These are phyloP conservation scores for Astragalus glycyphyllos DNA, from an alignment of 306 rosid species.

Conservation along the genomic window DNA sequence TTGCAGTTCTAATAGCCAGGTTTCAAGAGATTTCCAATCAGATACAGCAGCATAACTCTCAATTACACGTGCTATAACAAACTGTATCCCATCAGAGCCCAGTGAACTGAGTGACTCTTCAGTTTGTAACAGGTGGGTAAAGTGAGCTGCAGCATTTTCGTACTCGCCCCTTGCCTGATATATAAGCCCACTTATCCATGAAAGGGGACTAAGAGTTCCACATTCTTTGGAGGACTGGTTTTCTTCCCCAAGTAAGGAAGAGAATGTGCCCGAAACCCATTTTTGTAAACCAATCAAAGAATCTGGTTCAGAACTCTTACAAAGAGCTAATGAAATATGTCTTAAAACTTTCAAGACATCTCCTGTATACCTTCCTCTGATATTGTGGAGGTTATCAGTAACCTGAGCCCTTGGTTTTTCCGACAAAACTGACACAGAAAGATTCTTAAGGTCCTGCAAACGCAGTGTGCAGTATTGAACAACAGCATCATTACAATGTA, in stretches of 20 bases:
- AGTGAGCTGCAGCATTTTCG: slow-evolving; percentile 92
- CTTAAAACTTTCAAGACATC: slow-evolving; percentile 78
- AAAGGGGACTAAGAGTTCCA: slow-evolving; percentile 59
- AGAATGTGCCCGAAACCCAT: slow-evolving; percentile 77
- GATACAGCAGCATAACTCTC: slow-evolving; percentile 88
- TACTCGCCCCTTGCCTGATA: slow-evolving; percentile 88
- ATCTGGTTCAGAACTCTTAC: slow-evolving; percentile 81
- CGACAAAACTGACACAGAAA: slow-evolving; percentile 61
- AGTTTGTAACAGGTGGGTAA: slow-evolving; percentile 74
- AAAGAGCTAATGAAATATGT: slow-evolving; percentile 78
- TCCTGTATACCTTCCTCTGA: slow-evolving; percentile 62
- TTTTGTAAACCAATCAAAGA: slow-evolving; percentile 81
- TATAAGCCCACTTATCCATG: slow-evolving; percentile 89
- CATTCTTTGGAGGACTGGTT: slow-evolving; percentile 54
- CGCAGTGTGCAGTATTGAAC: slow-evolving; percentile 86
- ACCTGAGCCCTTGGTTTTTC: slow-evolving; percentile 81
- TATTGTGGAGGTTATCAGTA: slow-evolving; percentile 62
- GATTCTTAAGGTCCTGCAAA: slow-evolving; percentile 81
- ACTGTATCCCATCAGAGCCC: slow-evolving; percentile 95
- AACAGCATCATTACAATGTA: slow-evolving; percentile 85
- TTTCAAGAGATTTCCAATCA: slow-evolving; percentile 94
- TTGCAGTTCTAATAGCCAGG: slow-evolving; percentile 90
- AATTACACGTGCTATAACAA: slow-evolving; percentile 84
- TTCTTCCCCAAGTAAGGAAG: slow-evolving; percentile 76
- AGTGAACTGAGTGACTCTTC: slow-evolving; percentile 80